Evolutionary conservation across 208 protist genomes (phyloP).

Genomic region (Acanthamoeba royreba): DNA sequence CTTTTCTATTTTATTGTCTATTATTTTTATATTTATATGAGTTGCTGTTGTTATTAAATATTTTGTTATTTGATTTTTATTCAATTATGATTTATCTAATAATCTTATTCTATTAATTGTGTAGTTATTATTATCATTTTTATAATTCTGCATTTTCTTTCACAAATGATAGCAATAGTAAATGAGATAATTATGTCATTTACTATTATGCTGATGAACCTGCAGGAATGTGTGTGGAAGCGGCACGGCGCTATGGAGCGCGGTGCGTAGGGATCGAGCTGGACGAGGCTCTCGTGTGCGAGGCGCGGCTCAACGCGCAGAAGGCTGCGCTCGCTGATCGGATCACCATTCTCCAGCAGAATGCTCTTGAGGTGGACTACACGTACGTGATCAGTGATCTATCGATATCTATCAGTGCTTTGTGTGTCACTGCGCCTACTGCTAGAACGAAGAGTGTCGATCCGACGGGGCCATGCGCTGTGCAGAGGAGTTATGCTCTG

Average conservation of each 20-base stretch:
- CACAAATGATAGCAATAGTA: background rate
- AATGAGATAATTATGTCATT: background rate
- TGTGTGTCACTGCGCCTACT: background rate
- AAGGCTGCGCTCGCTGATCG: background rate
- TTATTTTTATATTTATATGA: background rate
- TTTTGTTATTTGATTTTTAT: background rate
- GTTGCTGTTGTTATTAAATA: no score
- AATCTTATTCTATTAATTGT: no score
- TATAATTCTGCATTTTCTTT: background rate
- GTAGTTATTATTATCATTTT: no score
- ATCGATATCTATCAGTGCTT: background rate
- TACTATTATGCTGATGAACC: no score
- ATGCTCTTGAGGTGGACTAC: background rate
- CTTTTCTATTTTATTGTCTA: background rate
- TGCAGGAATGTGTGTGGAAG: background rate
- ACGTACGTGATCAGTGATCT: background rate
- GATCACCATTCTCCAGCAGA: conserved; percentile 6
- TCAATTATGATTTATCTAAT: no score
- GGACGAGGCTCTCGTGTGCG: background rate
- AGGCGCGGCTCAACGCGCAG: background rate
- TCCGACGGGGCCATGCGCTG: background rate
- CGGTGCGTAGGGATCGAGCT: conserved; percentile 8
- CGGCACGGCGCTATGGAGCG: background rate
- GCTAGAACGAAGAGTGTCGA: background rate
- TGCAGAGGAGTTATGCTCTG: background rate